Evolutionary conservation across 2,329 filamentous ascomycete genomes (phyloP).

Genomic region (Seiridium cupressi): DNA sequence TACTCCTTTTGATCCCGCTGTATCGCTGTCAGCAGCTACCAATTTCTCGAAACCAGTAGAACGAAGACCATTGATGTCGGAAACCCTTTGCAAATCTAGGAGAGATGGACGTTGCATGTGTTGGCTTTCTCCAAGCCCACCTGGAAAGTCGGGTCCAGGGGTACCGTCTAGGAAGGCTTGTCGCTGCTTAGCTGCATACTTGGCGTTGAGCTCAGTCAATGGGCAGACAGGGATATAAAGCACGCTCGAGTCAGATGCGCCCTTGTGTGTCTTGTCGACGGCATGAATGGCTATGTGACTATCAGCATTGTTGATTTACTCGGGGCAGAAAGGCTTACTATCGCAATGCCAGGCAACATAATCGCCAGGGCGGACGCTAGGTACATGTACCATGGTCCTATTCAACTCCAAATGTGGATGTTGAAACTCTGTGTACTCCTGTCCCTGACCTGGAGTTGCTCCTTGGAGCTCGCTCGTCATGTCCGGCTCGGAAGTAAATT

Average conservation of each 20-base stretch:
- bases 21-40: constrained; percentile 19
- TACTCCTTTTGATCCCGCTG: constrained; percentile 32
- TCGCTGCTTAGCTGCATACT: constrained; percentile 69
- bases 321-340: constrained; percentile 32
- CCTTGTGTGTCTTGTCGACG: constrained; percentile 76
- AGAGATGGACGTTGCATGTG: constrained; percentile 48
- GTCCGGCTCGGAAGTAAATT: constrained; percentile 38
- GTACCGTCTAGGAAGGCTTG: constrained; percentile 67
- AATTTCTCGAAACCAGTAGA: constrained; percentile 46
- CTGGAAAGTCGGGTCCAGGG: constrained; percentile 69
- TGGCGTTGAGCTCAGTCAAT: constrained; percentile 70
- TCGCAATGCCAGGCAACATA: constrained; percentile 86
- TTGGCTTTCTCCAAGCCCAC: constrained; percentile 63
- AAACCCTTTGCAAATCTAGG: constrained; percentile 31
- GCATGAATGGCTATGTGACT: constrained; percentile 61
- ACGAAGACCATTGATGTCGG: constrained; percentile 31
- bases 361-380: constrained; percentile 67
- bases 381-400: constrained; percentile 69
- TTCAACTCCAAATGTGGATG: constrained; percentile 71
- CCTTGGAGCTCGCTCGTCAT: constrained; percentile 66
- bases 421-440: constrained; percentile 62
- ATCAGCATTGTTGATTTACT: background rate
- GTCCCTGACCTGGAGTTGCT: constrained; percentile 64
- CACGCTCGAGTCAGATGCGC: constrained; percentile 73
- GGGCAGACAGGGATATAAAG: constrained; percentile 89